Percentiles rank a stretch among this genome's conserved stretches.
These are phyloP conservation scores for Globisporangium spinosum DNA, from an alignment of 352 stramenopile species.

Conservation along the genomic window DNA sequence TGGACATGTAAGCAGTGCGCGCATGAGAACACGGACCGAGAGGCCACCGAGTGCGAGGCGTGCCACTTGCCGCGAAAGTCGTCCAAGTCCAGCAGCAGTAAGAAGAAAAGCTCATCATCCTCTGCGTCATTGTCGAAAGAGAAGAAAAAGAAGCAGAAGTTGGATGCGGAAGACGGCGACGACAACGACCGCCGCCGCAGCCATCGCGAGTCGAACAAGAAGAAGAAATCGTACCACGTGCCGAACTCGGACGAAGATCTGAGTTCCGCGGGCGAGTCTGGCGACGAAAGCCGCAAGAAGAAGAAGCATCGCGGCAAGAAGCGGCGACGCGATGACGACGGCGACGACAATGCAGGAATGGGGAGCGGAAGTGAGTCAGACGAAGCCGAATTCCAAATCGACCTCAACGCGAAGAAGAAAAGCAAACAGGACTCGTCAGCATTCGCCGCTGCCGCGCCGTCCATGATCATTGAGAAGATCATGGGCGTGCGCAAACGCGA, in stretches of 20 bases:
- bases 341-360: conserved; percentile 12
- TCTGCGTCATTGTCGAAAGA: conserved; percentile 17
- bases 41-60: conserved; percentile 35
- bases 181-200: conserved; percentile 49
- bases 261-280: conserved; percentile 38
- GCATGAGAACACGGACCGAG: conserved; percentile 38
- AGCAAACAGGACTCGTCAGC: conserved; percentile 18
- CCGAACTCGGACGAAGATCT: conserved; percentile 81
- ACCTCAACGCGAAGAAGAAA: conserved; percentile 33
- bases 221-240: conserved; percentile 74
- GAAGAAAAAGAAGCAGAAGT: conserved; percentile 18
- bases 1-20: conserved; percentile 53
- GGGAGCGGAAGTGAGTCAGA: conserved; percentile 39
- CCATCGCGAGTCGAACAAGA: conserved; percentile 59
- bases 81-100: conserved; percentile 14
- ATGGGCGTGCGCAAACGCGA: conserved; percentile 69
- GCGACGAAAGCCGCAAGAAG: conserved; percentile 17
- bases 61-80: conserved; percentile 33
- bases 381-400: conserved; percentile 32
- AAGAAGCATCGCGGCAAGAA: conserved; percentile 25
- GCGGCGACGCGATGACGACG: conserved; percentile 23
- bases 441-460: conserved; percentile 15
- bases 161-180: conserved; percentile 20
- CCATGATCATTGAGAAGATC: conserved; percentile 89
- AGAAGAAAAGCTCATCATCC: conserved; percentile 5